Evolutionary conservation across 352 stramenopile species (phyloP).

Genomic region (Phytophthora vignae): DNA sequence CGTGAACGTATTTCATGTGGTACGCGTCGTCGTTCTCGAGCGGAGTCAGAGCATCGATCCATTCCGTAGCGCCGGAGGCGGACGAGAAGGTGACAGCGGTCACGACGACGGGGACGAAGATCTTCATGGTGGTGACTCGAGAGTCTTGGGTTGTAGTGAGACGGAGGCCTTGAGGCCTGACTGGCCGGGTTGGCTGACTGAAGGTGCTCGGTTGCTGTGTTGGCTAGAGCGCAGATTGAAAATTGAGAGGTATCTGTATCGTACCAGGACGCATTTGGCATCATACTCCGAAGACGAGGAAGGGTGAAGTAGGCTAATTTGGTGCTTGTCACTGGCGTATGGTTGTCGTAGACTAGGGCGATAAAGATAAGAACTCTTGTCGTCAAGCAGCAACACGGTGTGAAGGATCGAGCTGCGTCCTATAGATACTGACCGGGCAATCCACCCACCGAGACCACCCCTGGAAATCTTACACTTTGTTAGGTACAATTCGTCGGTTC

Average conservation of each 20-base stretch:
- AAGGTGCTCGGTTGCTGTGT: slow-evolving; percentile 2
- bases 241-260: neutral
- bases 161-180: neutral
- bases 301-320: neutral
- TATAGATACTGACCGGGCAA: no score
- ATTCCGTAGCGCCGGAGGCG: slow-evolving; percentile 7
- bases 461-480: no score
- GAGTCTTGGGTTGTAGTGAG: neutral
- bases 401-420: no score
- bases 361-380: no score
- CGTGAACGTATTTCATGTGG: slow-evolving; percentile 43
- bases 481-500: no score
- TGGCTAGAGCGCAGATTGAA: slow-evolving; percentile 3
- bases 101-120: slow-evolving; percentile 19
- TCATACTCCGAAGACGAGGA: neutral
- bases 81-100: slow-evolving; percentile 9
- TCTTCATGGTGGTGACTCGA: slow-evolving; percentile 20
- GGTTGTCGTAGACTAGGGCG: neutral
- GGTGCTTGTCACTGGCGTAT: neutral
- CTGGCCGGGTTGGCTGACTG: neutral
- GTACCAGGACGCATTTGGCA: neutral
- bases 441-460: no score
- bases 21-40: slow-evolving; percentile 27
- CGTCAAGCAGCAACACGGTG: no score
- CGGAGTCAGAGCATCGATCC: slow-evolving; percentile 11